Conservation (phyloP, 2,329 filamentous ascomycete species). For the Didymella lethalis region DNA sequence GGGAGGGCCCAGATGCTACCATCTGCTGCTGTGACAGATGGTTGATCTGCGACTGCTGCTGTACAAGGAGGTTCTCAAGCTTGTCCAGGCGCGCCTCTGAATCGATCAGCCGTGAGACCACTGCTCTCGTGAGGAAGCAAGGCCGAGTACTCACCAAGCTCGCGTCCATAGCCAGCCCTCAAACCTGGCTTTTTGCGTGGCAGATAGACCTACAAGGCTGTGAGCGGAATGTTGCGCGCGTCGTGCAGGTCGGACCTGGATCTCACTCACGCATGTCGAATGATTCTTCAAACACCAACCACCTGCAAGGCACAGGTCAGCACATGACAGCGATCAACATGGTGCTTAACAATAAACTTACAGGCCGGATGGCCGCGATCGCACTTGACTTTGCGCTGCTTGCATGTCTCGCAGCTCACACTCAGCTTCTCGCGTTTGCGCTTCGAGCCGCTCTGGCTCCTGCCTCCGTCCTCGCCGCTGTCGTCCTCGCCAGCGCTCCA, state of each 20-base stretch:
- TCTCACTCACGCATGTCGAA: constrained; percentile 61
- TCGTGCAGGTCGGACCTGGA: constrained; percentile 5
- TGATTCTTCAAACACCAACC: constrained; percentile 75
- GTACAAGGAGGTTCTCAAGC: constrained; percentile 55
- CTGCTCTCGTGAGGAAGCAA: neutral
- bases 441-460: constrained; percentile 53
- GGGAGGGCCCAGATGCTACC: constrained; percentile 36
- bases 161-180: constrained; percentile 66
- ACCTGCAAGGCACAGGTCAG: constrained; percentile 17
- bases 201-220: constrained; percentile 61
- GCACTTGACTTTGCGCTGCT: constrained; percentile 76
- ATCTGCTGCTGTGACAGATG: constrained; percentile 50
- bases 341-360: constrained; percentile 15
- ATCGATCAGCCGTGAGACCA: neutral
- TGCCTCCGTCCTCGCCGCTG: constrained; percentile 52
- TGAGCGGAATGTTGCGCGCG: constrained; percentile 2
- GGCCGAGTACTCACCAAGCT: constrained; percentile 51
- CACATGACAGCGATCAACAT: neutral
- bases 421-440: constrained; percentile 57
- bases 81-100: constrained; percentile 47
- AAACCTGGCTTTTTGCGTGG: constrained; percentile 74
- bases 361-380: constrained; percentile 79
- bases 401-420: constrained; percentile 73
- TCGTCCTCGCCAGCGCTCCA: constrained; percentile 51
- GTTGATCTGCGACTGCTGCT: constrained; percentile 57